A percentile compares a stretch with the other conserved stretches of the same genome.
Conservation (phyloP, 139 green algal genomes). For the Eudorina sp. region DNA sequence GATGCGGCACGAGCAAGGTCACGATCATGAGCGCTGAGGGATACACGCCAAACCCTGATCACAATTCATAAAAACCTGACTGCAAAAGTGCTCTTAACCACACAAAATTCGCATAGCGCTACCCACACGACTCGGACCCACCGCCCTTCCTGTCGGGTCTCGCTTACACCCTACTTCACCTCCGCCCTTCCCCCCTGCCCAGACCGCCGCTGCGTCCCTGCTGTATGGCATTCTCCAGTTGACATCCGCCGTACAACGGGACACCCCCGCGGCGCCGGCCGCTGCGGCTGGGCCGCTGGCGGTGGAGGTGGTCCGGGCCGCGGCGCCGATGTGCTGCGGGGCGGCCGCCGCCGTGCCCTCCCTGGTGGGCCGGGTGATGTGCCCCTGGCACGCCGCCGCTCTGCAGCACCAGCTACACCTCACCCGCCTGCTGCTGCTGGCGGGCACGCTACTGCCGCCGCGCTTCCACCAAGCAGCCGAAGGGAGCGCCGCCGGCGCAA, state of each 20-base stretch:
- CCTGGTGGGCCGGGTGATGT: constrained; percentile 19
- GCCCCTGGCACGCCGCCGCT: constrained; percentile 32
- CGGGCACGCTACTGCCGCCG: constrained; percentile 34
- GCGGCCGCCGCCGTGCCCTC: background rate
- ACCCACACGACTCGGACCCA: too few relatives aligned
- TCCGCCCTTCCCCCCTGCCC: background rate
- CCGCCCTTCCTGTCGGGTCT: too few relatives aligned
- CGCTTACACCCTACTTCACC: background rate
- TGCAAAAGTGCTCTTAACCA: too few relatives aligned
- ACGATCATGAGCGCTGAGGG: too few relatives aligned
- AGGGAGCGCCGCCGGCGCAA: background rate
- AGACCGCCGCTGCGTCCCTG: constrained; percentile 6
- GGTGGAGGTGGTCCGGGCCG: background rate
- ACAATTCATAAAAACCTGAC: too few relatives aligned
- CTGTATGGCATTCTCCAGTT: constrained; percentile 28
- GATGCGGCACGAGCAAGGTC: too few relatives aligned
- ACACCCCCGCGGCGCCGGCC: background rate
- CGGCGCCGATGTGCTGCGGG: constrained; percentile 3
- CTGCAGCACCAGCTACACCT: constrained; percentile 43
- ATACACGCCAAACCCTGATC: too few relatives aligned
- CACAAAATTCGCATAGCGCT: too few relatives aligned
- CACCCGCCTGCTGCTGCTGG: constrained; percentile 36
- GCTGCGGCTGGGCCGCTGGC: constrained; percentile 3
- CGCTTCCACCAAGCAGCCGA: background rate
- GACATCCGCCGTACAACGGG: background rate